These are phyloP conservation scores for Xerocomellus intermedius DNA, from an alignment of 768 basidiomycete genomes.

Conservation along the genomic window DNA sequence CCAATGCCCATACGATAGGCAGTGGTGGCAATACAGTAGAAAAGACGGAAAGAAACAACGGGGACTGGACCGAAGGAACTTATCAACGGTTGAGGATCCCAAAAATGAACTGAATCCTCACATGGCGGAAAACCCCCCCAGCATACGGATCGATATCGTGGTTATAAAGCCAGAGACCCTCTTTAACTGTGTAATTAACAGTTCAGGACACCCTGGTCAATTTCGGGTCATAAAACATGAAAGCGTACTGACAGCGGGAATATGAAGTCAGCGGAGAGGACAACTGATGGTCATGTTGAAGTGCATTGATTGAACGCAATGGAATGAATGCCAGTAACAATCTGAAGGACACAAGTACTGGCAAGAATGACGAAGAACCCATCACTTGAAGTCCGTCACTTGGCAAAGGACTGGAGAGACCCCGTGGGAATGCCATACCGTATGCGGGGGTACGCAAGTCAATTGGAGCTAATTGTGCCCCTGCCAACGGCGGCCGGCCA, in stretches of 20 bases:
- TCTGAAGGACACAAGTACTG: conserved; percentile 45
- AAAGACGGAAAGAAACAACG: conserved; percentile 74
- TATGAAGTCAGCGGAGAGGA: conserved; percentile 81
- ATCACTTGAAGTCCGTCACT: too few relatives aligned
- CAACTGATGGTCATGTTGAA: conserved; percentile 73
- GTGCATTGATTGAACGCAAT: conserved; percentile 38
- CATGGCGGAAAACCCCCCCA: conserved; percentile 84
- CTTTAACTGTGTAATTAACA: conserved; percentile 59
- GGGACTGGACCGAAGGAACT: conserved; percentile 53
- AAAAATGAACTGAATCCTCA: conserved; percentile 37
- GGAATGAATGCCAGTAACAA: conserved; percentile 52
- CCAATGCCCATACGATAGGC: conserved; percentile 66
- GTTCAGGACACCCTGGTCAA: conserved; percentile 10
- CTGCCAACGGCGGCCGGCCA: too few relatives aligned
- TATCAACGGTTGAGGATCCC: neutral
- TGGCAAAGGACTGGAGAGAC: neutral
- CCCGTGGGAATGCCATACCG: neutral
- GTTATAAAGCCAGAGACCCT: conserved; percentile 80
- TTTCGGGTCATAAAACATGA: neutral
- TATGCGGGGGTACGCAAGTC: neutral
- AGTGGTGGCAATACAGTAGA: conserved; percentile 62
- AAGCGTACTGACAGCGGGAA: conserved; percentile 58
- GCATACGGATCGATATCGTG: conserved; percentile 84
- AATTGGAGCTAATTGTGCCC: too few relatives aligned
- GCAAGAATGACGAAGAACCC: conserved; percentile 27